These are phyloP conservation scores for Leccinum variicolor DNA, from an alignment of 768 basidiomycete genomes.

Conservation along the genomic window DNA sequence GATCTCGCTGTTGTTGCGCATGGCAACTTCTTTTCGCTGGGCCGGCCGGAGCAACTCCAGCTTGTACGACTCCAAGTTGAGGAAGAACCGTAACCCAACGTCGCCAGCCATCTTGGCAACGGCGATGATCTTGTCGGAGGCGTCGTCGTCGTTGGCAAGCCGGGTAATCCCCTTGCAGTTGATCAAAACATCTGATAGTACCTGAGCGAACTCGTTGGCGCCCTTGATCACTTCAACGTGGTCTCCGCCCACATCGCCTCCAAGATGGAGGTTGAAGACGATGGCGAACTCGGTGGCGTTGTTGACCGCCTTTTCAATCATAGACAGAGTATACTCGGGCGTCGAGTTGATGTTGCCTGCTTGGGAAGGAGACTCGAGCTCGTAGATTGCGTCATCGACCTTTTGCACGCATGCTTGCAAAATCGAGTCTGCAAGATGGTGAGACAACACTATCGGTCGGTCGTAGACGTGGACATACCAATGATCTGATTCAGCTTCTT, in stretches of 20 bases:
- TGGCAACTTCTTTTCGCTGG: slow-evolving; percentile 81
- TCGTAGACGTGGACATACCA: slow-evolving; percentile 42
- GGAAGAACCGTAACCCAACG: slow-evolving; percentile 86
- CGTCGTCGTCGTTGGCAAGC: slow-evolving; percentile 86
- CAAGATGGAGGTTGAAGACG: slow-evolving; percentile 86
- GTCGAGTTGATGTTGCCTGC: slow-evolving; percentile 97
- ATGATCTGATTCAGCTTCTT: slow-evolving; percentile 99
- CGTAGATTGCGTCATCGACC: slow-evolving; percentile 96
- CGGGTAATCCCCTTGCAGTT: slow-evolving; percentile 97
- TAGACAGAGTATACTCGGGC: slow-evolving; percentile 95
- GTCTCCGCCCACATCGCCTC: slow-evolving; percentile 85
- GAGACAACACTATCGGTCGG: slow-evolving; percentile 7
- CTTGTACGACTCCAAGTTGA: slow-evolving; percentile 95
- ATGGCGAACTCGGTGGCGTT: slow-evolving; percentile 96
- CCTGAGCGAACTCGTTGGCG: slow-evolving; percentile 95
- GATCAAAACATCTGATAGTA: slow-evolving; percentile 84
- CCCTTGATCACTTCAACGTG: slow-evolving; percentile 98
- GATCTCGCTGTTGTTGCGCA: slow-evolving; percentile 85
- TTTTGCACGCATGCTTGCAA: slow-evolving; percentile 95
- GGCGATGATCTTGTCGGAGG: slow-evolving; percentile 82
- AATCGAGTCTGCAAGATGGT: slow-evolving; percentile 74
- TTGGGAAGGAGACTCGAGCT: slow-evolving; percentile 93
- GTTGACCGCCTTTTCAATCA: slow-evolving; percentile 95
- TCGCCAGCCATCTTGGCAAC: slow-evolving; percentile 87
- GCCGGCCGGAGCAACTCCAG: slow-evolving; percentile 71